Evolutionary conservation across 2,329 filamentous ascomycete genomes (phyloP).

Genomic region (Trichophyton mentagrophytes): DNA sequence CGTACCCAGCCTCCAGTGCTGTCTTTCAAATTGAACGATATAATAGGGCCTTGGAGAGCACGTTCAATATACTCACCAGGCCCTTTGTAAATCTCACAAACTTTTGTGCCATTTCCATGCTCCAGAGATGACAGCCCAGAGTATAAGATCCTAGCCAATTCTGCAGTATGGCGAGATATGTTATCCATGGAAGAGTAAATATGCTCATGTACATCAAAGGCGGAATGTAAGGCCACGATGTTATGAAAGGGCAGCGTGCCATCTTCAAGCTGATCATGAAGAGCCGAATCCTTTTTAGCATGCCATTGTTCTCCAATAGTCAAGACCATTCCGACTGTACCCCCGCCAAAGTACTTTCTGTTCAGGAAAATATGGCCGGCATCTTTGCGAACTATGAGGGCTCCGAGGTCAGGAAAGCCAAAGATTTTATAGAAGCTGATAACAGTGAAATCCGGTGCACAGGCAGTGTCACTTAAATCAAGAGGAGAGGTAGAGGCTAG

Average conservation of each 20-base stretch:
- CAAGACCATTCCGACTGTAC: slow-evolving; percentile 82
- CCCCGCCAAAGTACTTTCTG: slow-evolving; percentile 80
- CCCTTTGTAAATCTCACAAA: slow-evolving; percentile 54
- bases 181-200: slow-evolving; percentile 60
- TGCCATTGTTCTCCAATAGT: slow-evolving; percentile 72
- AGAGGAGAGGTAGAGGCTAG: slow-evolving; percentile 64
- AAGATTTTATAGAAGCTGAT: slow-evolving; percentile 97
- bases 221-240: slow-evolving; percentile 69
- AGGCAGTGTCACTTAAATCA: slow-evolving; percentile 49
- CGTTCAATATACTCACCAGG: slow-evolving; percentile 30
- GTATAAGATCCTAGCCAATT: slow-evolving; percentile 49
- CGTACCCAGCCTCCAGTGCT: slow-evolving; percentile 61
- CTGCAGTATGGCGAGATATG: slow-evolving; percentile 58
- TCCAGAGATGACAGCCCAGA: slow-evolving; percentile 45
- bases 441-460: slow-evolving; percentile 70
- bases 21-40: slow-evolving; percentile 72
- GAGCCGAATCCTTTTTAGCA: slow-evolving; percentile 53
- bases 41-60: slow-evolving; percentile 53
- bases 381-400: slow-evolving; percentile 64
- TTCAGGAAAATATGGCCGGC: slow-evolving; percentile 51
- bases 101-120: slow-evolving; percentile 55
- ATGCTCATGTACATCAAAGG: slow-evolving; percentile 54
- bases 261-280: slow-evolving; percentile 80
- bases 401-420: slow-evolving; percentile 84
- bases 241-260: slow-evolving; percentile 83